Conservation (phyloP, 345 rosid species). For the Citrus hindsii region DNA sequence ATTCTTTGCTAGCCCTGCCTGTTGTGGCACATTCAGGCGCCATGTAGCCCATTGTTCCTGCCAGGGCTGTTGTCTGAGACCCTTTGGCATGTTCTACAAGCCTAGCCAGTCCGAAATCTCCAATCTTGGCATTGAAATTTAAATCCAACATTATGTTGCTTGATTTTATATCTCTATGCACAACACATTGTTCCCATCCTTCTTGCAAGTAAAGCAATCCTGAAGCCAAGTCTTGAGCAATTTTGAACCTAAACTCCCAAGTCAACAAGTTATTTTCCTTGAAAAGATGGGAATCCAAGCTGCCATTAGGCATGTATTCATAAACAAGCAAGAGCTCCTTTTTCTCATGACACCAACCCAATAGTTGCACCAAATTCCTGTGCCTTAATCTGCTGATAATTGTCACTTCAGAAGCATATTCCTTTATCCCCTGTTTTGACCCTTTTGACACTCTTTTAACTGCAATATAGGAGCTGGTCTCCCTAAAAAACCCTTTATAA, state of each 20-base stretch:
- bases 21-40: constrained; percentile 5
- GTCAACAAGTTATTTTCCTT: neutral
- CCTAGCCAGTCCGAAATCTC: constrained; percentile 21
- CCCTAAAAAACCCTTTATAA: constrained; percentile 19
- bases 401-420: constrained; percentile 23
- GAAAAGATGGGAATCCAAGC: constrained; percentile 20
- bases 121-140: constrained; percentile 15
- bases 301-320: constrained; percentile 13
- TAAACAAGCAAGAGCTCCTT: constrained; percentile 21
- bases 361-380: constrained; percentile 25
- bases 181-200: constrained; percentile 17
- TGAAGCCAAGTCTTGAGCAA: constrained; percentile 12
- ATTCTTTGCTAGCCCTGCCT: constrained; percentile 28
- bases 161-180: constrained; percentile 19
- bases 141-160: constrained; percentile 22
- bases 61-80: constrained; percentile 10
- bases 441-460: constrained; percentile 19
- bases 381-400: constrained; percentile 29
- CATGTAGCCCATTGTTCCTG: constrained; percentile 21
- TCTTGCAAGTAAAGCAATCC: constrained; percentile 19
- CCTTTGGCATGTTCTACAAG: constrained; percentile 13
- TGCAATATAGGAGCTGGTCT: constrained; percentile 8
- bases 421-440: constrained; percentile 25
- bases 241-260: constrained; percentile 15
- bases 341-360: constrained; percentile 29